Base-by-base conservation (phyloP, 2,329 filamentous ascomycete genomes). In the Arthrocladium fulminans region DNA sequence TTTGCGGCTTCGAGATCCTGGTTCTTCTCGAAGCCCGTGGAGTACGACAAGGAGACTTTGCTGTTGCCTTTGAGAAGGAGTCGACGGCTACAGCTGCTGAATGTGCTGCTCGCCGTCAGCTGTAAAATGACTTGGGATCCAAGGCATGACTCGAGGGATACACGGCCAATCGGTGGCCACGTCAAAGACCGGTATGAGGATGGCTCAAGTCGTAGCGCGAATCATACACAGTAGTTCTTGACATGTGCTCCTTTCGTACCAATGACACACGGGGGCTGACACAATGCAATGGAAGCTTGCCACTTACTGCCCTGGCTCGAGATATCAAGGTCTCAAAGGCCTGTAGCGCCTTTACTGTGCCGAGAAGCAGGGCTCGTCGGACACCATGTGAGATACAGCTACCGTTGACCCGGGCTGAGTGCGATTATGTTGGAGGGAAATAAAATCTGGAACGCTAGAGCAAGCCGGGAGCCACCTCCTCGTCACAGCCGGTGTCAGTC, bases 201-300 rank as follows among this genome's bases (percentile, higher is more conserved):
- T 15, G 10, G 32, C 32, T 5, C n/a, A n/a, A n/a, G 7, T 15
- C 6, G n/a, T 35, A 35, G 32, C 32, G 32, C n/a, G n/a, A n/a
- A n/a, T n/a, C 17, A 10, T 10, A 22, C 9, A 20, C 9, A 19
- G 5, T 32, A 5, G 13, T 34, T 10, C 23, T 3, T 47, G 44
- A 47, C 44, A 47, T 47, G 44, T 47, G 44, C 44, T 39, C 12
- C 27, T 37, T n/a, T 20, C 23, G n/a, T 20, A 47, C 44, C 44
- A 38, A 37, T 46, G 17, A 15, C 29, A 24, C 8, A 25, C 8
- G 6, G 9, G n/a, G 30, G 5, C 8, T 9, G 24, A 6, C 15
- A 17, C 27, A 19, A 38, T 17, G 44, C 29, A 47, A 47, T 39
- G 22, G 29, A 32, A 39, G 20, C 44, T 38, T 47, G 44, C 27